phyloP scores from a whole-genome alignment of 768 basidiomycete genomes.

The Psilocybe sp. region DNA sequence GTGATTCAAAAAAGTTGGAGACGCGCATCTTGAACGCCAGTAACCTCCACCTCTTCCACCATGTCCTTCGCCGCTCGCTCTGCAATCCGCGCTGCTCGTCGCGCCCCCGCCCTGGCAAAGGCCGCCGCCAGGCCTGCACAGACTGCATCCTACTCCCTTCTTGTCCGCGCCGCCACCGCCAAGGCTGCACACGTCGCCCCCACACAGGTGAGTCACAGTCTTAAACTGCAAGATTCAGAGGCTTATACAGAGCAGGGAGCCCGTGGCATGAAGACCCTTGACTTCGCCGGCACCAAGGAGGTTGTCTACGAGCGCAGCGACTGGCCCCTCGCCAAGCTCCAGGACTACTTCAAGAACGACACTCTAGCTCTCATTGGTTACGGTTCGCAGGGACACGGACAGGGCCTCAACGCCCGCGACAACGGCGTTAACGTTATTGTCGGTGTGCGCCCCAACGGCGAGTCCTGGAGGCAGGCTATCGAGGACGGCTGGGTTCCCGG shows the following conservation, averaged over 20 bases:
- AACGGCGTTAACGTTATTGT: constrained; percentile 98
- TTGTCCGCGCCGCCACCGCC: constrained; percentile 46
- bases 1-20: constrained; percentile 14
- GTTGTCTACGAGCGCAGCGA: constrained; percentile 93
- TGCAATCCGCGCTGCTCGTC: constrained; percentile 64
- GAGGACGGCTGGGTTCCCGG: constrained; percentile 99
- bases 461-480: constrained; percentile 92
- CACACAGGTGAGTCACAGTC: constrained; percentile 28
- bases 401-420: constrained; percentile 98
- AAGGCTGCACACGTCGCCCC: constrained; percentile 32
- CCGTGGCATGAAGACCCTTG: constrained; percentile 91
- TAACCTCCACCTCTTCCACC: constrained; percentile 23
- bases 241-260: constrained; percentile 33
- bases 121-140: constrained; percentile 40
- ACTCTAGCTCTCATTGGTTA: constrained; percentile 99
- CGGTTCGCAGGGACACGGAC: constrained; percentile 98
- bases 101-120: constrained; percentile 46
- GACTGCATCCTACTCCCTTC: constrained; percentile 67
- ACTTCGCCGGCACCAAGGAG: constrained; percentile 94
- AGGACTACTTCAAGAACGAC: constrained; percentile 99
- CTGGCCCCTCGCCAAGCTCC: constrained; percentile 97
- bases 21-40: neutral
- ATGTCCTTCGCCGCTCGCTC: constrained; percentile 72
- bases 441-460: constrained; percentile 95
- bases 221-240: neutral